Conservation (phyloP, 176 grass and related monocot genomes). For the Hordeum vulgare region DNA sequence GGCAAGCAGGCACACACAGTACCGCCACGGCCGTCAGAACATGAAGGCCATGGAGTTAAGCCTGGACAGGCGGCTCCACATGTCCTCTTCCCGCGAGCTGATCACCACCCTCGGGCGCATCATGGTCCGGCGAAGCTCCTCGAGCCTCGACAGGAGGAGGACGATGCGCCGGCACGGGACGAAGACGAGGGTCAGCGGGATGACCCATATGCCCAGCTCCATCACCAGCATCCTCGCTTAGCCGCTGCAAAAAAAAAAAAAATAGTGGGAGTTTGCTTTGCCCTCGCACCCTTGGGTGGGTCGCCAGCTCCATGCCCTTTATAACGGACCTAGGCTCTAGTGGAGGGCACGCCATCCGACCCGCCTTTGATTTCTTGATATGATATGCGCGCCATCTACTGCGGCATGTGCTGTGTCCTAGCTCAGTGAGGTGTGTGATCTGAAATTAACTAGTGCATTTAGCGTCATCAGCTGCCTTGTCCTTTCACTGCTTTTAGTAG, state of each 20-base stretch:
- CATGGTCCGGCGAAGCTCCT: conserved; percentile 43
- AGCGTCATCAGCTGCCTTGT: background rate
- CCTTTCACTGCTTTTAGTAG: background rate
- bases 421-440: background rate
- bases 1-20: background rate
- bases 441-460: background rate
- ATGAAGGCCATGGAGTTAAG: conserved; percentile 77
- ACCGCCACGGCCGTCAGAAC: conserved; percentile 4
- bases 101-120: conserved; percentile 4
- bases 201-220: conserved; percentile 61
- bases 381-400: background rate
- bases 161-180: conserved; percentile 60
- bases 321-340: background rate
- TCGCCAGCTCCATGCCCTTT: background rate
- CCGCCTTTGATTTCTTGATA: background rate
- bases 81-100: conserved; percentile 22
- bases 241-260: background rate
- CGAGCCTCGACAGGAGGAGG: conserved; percentile 50
- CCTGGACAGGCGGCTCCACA: conserved; percentile 47
- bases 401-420: background rate
- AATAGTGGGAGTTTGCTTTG: background rate
- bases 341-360: background rate
- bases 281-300: background rate
- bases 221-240: conserved; percentile 39
- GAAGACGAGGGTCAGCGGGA: conserved; percentile 72